Evolutionary conservation across 1,284 basidiomycete species (phyloP).

Genomic region (Rhodotorula sp.): DNA sequence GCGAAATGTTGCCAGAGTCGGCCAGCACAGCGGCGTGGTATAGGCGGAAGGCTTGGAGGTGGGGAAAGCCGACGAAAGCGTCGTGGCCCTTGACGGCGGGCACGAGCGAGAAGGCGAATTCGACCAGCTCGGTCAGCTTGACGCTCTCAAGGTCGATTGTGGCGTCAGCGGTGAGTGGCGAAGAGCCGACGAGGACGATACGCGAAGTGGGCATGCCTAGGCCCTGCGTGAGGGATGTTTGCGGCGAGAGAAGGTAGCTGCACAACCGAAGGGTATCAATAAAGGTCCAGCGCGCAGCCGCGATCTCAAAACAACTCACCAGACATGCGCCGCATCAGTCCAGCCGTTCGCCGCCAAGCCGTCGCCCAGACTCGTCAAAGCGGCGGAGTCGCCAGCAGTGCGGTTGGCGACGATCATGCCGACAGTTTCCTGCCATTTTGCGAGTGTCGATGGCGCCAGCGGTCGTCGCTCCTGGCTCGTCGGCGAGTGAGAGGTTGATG

Average conservation of each 20-base stretch:
- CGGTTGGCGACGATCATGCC: conserved; percentile 80
- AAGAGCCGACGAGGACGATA: conserved; percentile 34
- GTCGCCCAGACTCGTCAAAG: conserved; percentile 83
- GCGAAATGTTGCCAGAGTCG: conserved; percentile 48
- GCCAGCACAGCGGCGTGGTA: conserved; percentile 74
- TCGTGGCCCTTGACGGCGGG: conserved; percentile 74
- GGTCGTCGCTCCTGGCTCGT: conserved; percentile 57
- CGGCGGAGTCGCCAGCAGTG: conserved; percentile 59
- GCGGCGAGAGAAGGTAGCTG: conserved; percentile 84
- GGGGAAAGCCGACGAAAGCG: conserved; percentile 73
- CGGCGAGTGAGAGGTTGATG: conserved; percentile 61
- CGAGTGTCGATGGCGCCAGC: conserved; percentile 55
- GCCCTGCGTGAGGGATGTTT: conserved; percentile 68
- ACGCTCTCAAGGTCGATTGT: conserved; percentile 68
- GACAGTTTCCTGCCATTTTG: conserved; percentile 80
- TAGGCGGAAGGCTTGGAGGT: conserved; percentile 85
- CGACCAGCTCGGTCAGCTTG: conserved; percentile 85
- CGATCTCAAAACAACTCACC: too few species aligned
- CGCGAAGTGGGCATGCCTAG: conserved; percentile 43
- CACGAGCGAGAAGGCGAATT: conserved; percentile 81
- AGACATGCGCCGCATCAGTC: conserved; percentile 83
- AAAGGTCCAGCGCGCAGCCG: too few species aligned
- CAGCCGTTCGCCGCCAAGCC: conserved; percentile 70
- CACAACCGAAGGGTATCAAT: conserved; percentile 9
- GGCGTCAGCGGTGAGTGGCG: conserved; percentile 58